Base-by-base conservation (phyloP, 495 filamentous ascomycete species). In the Tuber aestivum region DNA sequence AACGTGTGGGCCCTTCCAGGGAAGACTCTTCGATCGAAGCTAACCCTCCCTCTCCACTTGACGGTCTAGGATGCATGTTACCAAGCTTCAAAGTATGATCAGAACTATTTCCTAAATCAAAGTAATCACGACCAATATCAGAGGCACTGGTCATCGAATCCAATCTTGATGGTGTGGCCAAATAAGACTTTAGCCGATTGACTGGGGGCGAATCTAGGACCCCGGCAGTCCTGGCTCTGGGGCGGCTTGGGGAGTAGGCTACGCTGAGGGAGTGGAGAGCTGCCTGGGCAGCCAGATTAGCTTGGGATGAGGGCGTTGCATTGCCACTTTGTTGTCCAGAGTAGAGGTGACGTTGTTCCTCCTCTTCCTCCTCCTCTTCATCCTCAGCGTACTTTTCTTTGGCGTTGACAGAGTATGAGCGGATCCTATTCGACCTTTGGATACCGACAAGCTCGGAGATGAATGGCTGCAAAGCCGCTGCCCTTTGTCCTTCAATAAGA, bases 361-460 rank as follows among this genome's bases (percentile, higher is more conserved):
- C 90, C 69, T 94, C 93, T 20, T 96, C 95, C 61, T 94, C 93
- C 27, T 96, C 92, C 38, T 97, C 95, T 77, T 97, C 94, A 74
- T 97, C 94, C 81, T 92, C 91, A 0, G 92, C 95, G 81, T 98
- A 98, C 84, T 96, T 97, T 83, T 97, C 95, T 84, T 96, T 97
- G 61, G 96, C 95, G 84, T 99, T 98, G 70, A 99, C 95, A 35
- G 95, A 99, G 83, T 97, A 98, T 41, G 95, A 99, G 27, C 95
- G 90, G 85, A 97, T 94, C 69, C 95, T 89, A 84, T 92, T 98
- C 76, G 90, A 93, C 83, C 91, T 93, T 77, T 90, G 90, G 80
- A 93, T 89, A 72, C 89, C 87, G 70, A 89, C 90, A 80, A 95
- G 85, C 76, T 92, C 92, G 70, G 92, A 92, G n/a, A 97, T 85